Percentiles rank a stretch among this genome's conserved stretches.
Evolutionary conservation across 106 monocot genomes (phyloP).

Genomic region (Dendrobium huoshanense): DNA sequence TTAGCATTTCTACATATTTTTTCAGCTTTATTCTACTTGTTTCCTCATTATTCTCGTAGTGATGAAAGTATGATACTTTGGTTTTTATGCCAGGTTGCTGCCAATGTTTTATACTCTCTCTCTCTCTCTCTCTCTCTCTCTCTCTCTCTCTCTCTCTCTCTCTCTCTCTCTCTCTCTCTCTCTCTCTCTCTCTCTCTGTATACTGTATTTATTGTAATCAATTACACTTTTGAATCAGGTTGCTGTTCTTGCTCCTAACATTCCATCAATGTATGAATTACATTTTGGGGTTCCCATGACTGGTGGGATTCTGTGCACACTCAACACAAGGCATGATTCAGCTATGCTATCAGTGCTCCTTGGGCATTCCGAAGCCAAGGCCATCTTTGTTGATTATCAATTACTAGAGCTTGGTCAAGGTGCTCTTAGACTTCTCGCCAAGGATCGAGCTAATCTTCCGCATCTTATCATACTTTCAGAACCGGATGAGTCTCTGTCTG

Average conservation of each 20-base stretch:
- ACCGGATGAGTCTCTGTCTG: conserved; percentile 7
- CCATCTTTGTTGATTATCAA: conserved; percentile 52
- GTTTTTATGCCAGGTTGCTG: not conserved
- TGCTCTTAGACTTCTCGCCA: conserved; percentile 37
- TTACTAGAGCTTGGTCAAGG: conserved; percentile 30
- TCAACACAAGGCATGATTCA: conserved; percentile 65
- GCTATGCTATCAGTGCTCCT: conserved; percentile 56
- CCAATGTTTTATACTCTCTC: not conserved
- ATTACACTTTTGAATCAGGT: conserved; percentile 33
- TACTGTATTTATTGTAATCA: not conserved
- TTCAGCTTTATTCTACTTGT: not conserved
- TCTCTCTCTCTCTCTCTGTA: no score
- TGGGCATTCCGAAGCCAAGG: conserved; percentile 51
- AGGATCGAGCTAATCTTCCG: conserved; percentile 16
- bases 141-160: no score
- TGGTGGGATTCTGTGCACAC: conserved; percentile 64
- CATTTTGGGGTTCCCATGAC: conserved; percentile 81
- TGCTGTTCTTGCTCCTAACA: conserved; percentile 56
- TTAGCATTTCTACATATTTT: not conserved
- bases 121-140: no score
- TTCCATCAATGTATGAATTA: conserved; percentile 71
- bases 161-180: no score
- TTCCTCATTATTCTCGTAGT: not conserved
- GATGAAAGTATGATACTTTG: not conserved
- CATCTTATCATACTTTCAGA: conserved; percentile 34